Conservation (phyloP, 257 asterid genomes). For the Craterostigma plantagineum region DNA sequence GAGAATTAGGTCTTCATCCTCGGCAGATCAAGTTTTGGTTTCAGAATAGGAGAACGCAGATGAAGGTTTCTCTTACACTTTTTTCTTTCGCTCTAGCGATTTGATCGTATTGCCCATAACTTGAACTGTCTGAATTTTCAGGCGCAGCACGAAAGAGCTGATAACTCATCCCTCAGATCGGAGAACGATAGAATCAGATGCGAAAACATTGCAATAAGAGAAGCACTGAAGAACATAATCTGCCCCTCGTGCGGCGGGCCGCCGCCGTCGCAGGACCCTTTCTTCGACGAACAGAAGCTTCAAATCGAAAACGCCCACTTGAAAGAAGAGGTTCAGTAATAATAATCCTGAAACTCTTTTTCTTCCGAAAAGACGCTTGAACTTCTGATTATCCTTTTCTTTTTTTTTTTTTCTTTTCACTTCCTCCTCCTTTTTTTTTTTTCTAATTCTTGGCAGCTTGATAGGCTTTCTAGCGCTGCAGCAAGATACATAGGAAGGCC, state of each 20-base stretch:
- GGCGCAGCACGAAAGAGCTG: slow-evolving; percentile 4
- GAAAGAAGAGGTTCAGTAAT: slow-evolving; percentile 1
- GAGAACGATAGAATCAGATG: slow-evolving; percentile 6
- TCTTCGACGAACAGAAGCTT: slow-evolving; percentile 4
- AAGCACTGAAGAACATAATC: slow-evolving; percentile 2
- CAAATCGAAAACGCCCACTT: slow-evolving; percentile 3
- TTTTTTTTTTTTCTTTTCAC: not conserved
- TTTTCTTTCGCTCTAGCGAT: not conserved
- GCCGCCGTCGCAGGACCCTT: slow-evolving; percentile 1
- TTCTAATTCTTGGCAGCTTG: slow-evolving; percentile 51
- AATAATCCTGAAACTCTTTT: too few species aligned
- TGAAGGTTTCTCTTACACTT: slow-evolving; percentile 56
- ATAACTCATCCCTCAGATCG: slow-evolving; percentile 1
- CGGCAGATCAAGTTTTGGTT: slow-evolving; percentile 97
- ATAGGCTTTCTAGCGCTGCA: slow-evolving; percentile 77
- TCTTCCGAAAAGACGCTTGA: too few species aligned
- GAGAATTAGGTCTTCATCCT: slow-evolving; percentile 78
- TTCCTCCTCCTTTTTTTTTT: slow-evolving; percentile 6
- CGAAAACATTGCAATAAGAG: slow-evolving; percentile 1
- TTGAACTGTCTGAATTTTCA: not conserved
- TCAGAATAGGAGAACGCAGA: slow-evolving; percentile 88
- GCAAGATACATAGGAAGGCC: slow-evolving; percentile 96
- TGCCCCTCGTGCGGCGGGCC: slow-evolving; percentile 7
- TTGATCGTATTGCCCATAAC: too few species aligned
- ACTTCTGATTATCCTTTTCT: too few species aligned